Conservation (phyloP, 805 yeast genomes). For the Saturnispora zaruensis region DNA sequence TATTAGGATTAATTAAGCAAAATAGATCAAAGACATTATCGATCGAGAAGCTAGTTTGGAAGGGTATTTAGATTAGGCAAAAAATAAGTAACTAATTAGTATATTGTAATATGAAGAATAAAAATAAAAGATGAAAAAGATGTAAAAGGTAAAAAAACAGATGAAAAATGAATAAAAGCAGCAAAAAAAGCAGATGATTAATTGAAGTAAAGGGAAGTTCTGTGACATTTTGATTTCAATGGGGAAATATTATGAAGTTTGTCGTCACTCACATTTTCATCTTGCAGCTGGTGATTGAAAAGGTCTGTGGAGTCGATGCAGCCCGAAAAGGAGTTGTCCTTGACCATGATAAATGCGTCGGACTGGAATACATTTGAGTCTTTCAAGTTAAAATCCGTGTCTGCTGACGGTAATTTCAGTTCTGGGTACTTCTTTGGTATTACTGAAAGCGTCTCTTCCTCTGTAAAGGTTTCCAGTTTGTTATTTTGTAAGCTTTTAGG, state of each 20-base stretch:
- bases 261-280: background rate
- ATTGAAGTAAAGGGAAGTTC: slow-evolving; percentile 11
- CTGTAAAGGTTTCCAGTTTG: background rate
- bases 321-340: background rate
- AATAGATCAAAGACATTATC: slow-evolving; percentile 52
- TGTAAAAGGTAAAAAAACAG: background rate
- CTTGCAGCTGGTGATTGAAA: background rate
- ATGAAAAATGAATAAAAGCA: background rate
- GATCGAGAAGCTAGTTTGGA: slow-evolving; percentile 67
- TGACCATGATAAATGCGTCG: background rate
- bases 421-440: background rate
- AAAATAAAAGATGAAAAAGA: background rate
- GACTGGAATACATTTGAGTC: background rate
- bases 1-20: slow-evolving; percentile 61
- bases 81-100: background rate
- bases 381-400: background rate
- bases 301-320: background rate
- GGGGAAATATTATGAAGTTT: background rate
- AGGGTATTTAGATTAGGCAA: slow-evolving; percentile 37
- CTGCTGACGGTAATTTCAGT: background rate
- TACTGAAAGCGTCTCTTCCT: background rate
- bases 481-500: background rate
- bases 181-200: background rate
- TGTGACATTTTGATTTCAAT: slow-evolving; percentile 2
- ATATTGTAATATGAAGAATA: background rate